Conservation (phyloP, 2,329 filamentous ascomycete species). For the Cladosporium sp. region DNA sequence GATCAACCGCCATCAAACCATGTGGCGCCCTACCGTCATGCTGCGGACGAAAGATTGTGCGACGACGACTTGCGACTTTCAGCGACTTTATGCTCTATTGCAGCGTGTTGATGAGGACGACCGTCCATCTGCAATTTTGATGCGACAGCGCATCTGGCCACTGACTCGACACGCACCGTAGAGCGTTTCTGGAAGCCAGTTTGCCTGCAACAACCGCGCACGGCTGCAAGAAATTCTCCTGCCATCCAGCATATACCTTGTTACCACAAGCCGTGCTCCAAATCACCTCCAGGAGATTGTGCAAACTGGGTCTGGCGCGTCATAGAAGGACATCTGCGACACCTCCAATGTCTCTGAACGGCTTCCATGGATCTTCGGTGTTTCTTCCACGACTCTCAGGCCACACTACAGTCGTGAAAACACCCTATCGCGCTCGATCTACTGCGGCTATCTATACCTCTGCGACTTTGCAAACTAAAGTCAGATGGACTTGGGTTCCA, state of each 20-base stretch:
- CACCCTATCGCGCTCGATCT: too few species aligned
- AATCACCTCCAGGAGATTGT: background rate
- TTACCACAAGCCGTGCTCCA: background rate
- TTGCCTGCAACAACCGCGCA: conserved; percentile 6
- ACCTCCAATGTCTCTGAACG: background rate
- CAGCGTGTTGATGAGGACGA: too few species aligned
- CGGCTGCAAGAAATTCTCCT: background rate
- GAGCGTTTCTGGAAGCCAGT: conserved; percentile 9
- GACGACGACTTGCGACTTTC: background rate
- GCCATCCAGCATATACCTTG: conserved; percentile 5
- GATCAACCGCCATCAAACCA: conserved; percentile 9
- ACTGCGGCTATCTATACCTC: too few species aligned
- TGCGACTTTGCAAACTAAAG: too few species aligned
- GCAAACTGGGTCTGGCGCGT: background rate
- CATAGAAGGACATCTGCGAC: background rate
- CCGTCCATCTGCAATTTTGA: too few species aligned
- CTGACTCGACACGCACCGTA: conserved; percentile 3
- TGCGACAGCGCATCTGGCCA: background rate
- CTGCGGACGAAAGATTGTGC: background rate
- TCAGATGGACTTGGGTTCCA: background rate
- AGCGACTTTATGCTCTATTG: too few species aligned
- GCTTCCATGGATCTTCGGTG: conserved; percentile 12
- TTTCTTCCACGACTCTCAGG: conserved; percentile 1
- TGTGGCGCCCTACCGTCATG: background rate
- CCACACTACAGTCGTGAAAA: background rate